Base-by-base conservation (phyloP, 164 flowering plant species). In the Houttuynia cordata region DNA sequence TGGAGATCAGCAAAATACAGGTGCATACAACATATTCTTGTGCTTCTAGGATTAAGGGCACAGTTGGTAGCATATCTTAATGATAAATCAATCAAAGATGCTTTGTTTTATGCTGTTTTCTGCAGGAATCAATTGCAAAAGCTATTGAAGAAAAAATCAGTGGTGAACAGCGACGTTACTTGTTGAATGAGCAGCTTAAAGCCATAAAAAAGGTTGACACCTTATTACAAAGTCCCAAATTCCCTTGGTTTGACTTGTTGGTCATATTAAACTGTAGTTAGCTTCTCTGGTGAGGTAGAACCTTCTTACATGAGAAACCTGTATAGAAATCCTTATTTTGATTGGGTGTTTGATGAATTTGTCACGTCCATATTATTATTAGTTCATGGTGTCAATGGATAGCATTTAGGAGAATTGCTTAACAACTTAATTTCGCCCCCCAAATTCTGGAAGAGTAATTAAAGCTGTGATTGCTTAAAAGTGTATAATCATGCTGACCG, bases 111-210 rank as follows among this genome's bases (percentile, higher is more conserved):
- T 45, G 10, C 23, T 24, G 12, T 57, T 64, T 47, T 45, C 51
- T 56, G 37, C 74, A 94, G 99, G 99, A 87, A 84, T 78, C 93
- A 25, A 91, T 94, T 55, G 96, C 97, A 24, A 94, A 94, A 76
- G 96, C 97, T 24, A 91, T 91, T 72, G 99, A 94, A 74, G 99
- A 94, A 68, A 94, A 94, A 68, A 84, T 94, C 52, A 94, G 96
- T 65, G 95, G 93, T 57, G 99, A 94, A 74, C 96, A 94, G 69
- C 91, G 97, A 7, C 88, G 96, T 25, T 94, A 82, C 69, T 67
- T 91, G 73, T 71, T 94, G 78, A 91, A 88, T 75, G 99, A 94
- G 73, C 99, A 94, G 72, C 91, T 91, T 61, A 94, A 94, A 75
- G 99, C 97, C 53, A 94, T 94, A 72, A 94, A 94, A 75, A 94